Base-by-base conservation (phyloP, 768 basidiomycete genomes). In the Punctularia strigosozonata region DNA sequence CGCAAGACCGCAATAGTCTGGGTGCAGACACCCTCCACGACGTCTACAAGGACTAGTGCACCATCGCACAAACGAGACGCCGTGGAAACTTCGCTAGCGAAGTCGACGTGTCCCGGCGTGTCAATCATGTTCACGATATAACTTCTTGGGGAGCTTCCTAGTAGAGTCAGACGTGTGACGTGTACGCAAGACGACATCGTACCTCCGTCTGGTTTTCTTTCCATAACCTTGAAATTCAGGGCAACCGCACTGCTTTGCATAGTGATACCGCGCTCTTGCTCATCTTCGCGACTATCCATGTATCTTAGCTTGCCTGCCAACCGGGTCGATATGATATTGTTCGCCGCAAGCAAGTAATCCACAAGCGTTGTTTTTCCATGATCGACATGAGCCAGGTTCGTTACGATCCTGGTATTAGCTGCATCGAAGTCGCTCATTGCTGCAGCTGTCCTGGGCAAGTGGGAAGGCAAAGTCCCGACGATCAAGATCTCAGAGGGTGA, bases 241-340 rank as follows among this genome's bases (percentile, higher is more conserved):
- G 86, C 90, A 5, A 98, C 83, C 0, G 95, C 92, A 56, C 87
- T 91, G 46, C 87, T 89, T 60, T 99, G 92, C 95, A 99, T 98
- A 0, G 95, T 98, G 44, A 99, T 99, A 2, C 95, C 95, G 36
- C 95, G 67, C 60, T 98, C 82, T 51, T 97, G 92, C 53, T 99
- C 95, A 50, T 98, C 95, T 55, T 97, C 91, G 47, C 95, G 70
- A 42, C 83, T 88, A 55, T 99, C 95, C 38, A 98, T 66, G 56
- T 94, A 99, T 39, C 95, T 70, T 59, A 98, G 79, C 57, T 95
- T 98, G 7, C 95, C 95, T 2, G 91, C 94, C 80, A 97, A 85
- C 39, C 86, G 66, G 7, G 80, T 61, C 1, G 94, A 97, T 51
- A 99, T 97, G 54, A 99, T 98, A 52, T 89, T 94, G 63, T 98